Evolutionary conservation across 2,329 filamentous ascomycete species (phyloP), one percentile per base, ranked within the genome.

Genomic region (Exophiala alcalophila): DNA sequence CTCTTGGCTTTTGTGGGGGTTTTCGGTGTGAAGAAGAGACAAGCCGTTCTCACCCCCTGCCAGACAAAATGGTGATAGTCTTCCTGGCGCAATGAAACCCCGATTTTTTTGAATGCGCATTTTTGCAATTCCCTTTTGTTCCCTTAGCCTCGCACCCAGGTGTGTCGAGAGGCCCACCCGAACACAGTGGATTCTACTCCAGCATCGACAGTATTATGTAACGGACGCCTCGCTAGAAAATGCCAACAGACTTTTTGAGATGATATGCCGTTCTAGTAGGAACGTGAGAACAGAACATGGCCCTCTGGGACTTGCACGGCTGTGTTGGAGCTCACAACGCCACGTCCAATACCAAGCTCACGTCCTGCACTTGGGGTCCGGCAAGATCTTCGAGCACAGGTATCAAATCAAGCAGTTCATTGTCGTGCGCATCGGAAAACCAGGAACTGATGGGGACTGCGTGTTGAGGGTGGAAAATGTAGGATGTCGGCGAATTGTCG

Each of bases 351-450:
- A 98, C 92, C 61, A 98, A 76, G 74, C 91, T 97, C 65, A 98
- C 92, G 68, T 98, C 92, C 68, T 84, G 80, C 50, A 98, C 92
- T 64, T 91, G 86, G 47, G 82, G 68, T 56, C 86, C 84, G 50
- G 92, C 91, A 62, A 98, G 76, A 68, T 98, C 92, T 75, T 98
- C 92, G 55, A 98, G 87, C 59, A 98, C 92, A 39, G 92, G 92
- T 65, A 98, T 97, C 59, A 98, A 74, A 65, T 98, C 92, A 60
- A 98, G 76, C 50, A 98, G 77, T 75, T 98, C 92, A 69, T 98
- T 98, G 72, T 98, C 92, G 68, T 98, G 92, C 50, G 92, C 92
- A 69, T 98, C 92, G 55, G 90, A 96, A 72, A 98, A 98, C 92
- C 92, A 98, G 75, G 91, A 97, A 78, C 90, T 96, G 71, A 98